Evolutionary conservation across 768 basidiomycete genomes (phyloP).

Genomic region (Dioszegia aurantiaca): DNA sequence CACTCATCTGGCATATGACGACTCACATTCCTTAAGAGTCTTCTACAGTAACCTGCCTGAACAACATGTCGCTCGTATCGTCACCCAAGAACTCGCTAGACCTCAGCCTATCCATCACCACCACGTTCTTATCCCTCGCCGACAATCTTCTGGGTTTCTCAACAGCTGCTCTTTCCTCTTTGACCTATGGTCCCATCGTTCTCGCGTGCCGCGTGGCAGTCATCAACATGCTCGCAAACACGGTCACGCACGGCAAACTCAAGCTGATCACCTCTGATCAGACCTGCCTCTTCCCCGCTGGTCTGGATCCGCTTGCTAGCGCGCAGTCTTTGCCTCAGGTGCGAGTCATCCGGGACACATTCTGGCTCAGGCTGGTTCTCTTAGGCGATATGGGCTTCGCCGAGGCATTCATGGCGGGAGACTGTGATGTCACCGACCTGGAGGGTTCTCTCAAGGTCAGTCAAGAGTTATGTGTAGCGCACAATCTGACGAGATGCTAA

Average conservation of each 20-base stretch:
- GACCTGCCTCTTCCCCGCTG: neutral
- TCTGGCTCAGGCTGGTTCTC: slow-evolving; percentile 51
- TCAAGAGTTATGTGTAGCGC: slow-evolving; percentile 2
- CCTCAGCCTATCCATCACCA: slow-evolving; percentile 15
- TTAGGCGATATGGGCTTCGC: slow-evolving; percentile 71
- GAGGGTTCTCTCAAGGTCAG: slow-evolving; percentile 63
- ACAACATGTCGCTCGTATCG: too few species aligned
- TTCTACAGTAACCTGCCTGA: too few species aligned
- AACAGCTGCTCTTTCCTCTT: slow-evolving; percentile 19
- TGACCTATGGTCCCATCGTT: slow-evolving; percentile 27
- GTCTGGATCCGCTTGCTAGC: too few species aligned
- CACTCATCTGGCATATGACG: too few species aligned
- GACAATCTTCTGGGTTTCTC: slow-evolving; percentile 23
- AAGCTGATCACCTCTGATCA: slow-evolving; percentile 27
- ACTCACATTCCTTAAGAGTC: too few species aligned
- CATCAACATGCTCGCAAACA: slow-evolving; percentile 34
- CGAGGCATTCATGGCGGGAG: slow-evolving; percentile 76
- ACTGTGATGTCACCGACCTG: slow-evolving; percentile 65
- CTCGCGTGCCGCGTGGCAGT: slow-evolving; percentile 28
- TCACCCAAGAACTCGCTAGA: too few species aligned
- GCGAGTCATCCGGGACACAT: slow-evolving; percentile 39
- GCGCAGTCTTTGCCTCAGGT: slow-evolving; percentile 26
- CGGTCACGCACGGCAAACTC: slow-evolving; percentile 25
- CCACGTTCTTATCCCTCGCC: slow-evolving; percentile 18
- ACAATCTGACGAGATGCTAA: neutral